A percentile compares a stretch with the other conserved stretches of the same genome.
Evolutionary conservation across 257 asterid genomes (phyloP).

Genomic region (Plantago ovata): DNA sequence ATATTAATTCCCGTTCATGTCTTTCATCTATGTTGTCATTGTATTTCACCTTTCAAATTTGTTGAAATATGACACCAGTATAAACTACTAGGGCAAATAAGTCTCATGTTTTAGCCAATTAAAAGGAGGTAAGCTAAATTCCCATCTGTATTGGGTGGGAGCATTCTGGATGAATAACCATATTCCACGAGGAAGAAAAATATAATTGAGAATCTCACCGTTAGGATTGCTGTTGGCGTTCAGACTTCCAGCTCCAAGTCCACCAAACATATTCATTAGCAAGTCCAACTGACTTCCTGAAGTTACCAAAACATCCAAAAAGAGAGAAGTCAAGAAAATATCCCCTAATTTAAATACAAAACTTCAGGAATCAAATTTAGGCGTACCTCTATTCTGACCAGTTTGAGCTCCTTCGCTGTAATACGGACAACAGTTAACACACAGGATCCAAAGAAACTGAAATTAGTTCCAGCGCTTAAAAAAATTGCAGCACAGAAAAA

Average conservation of each 20-base stretch:
- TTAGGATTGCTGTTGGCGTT: slow-evolving; percentile 30
- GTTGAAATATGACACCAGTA: too few species aligned
- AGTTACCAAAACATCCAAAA: slow-evolving; percentile 3
- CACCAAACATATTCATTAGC: slow-evolving; percentile 54
- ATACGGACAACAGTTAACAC: neutral
- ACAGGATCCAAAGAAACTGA: slow-evolving; percentile 6
- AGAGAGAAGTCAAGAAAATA: neutral
- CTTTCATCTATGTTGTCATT: too few species aligned
- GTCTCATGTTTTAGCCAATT: too few species aligned
- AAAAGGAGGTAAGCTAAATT: neutral
- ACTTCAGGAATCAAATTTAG: slow-evolving; percentile 1
- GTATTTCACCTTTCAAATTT: too few species aligned
- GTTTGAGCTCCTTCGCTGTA: slow-evolving; percentile 41
- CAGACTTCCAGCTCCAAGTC: slow-evolving; percentile 44
- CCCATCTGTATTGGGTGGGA: too few species aligned
- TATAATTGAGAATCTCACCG: slow-evolving; percentile 24
- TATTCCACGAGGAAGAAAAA: neutral
- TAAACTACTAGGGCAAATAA: too few species aligned
- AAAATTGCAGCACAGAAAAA: neutral
- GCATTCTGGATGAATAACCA: too few species aligned
- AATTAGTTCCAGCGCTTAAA: neutral
- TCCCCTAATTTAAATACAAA: neutral
- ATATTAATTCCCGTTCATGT: too few species aligned
- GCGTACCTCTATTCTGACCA: slow-evolving; percentile 35
- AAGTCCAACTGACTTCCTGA: slow-evolving; percentile 35